Evolutionary conservation across 257 asterid genomes (phyloP).

Genomic region (Solanum paucissectum): DNA sequence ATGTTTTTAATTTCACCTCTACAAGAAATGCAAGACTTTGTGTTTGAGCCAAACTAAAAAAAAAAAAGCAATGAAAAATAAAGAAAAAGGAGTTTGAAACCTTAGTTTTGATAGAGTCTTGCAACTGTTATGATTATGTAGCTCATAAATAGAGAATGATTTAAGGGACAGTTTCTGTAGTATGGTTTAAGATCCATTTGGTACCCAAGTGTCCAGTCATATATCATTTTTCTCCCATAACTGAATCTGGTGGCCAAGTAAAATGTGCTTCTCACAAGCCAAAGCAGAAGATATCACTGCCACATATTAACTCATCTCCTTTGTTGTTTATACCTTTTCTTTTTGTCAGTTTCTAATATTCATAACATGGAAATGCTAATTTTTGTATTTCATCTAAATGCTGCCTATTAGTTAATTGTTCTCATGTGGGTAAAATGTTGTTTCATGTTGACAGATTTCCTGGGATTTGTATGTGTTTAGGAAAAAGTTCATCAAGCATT

Average conservation of each 20-base stretch:
- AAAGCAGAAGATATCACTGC: neutral
- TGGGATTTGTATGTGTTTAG: neutral
- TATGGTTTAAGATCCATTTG: neutral
- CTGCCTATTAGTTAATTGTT: neutral
- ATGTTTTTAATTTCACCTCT: neutral
- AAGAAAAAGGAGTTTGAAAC: neutral
- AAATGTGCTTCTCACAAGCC: neutral
- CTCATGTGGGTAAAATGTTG: neutral
- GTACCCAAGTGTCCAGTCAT: neutral
- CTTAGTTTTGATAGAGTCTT: neutral
- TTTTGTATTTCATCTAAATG: neutral
- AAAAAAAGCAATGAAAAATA: too few species aligned
- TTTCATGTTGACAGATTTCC: neutral
- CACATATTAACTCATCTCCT: neutral
- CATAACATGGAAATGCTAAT: neutral
- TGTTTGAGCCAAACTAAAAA: neutral
- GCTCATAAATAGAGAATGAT: neutral
- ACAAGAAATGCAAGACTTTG: neutral
- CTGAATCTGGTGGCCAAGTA: neutral
- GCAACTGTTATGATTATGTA: neutral
- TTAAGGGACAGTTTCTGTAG: neutral
- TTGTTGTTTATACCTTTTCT: neutral
- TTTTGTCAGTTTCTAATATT: neutral
- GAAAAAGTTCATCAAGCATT: neutral
- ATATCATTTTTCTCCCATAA: neutral